Conservation (phyloP, 75 land plant species). For the Ceratopteris richardii region DNA sequence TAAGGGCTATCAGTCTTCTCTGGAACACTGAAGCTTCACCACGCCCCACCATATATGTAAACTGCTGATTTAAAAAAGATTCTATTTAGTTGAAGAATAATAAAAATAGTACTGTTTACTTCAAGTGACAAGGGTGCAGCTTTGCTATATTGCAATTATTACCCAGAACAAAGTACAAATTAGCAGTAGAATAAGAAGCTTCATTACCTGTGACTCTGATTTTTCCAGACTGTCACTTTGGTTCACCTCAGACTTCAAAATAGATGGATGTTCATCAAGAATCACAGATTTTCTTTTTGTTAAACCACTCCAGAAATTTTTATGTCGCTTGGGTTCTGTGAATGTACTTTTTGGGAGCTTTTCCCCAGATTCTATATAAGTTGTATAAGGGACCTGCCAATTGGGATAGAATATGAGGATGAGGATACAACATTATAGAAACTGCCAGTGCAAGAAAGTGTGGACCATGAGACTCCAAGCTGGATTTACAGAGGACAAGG, state of each 20-base stretch:
- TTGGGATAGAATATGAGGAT: too few relatives aligned
- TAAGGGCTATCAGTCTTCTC: conserved; percentile 56
- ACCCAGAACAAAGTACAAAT: too few relatives aligned
- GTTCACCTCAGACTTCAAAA: background rate
- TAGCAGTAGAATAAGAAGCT: too few relatives aligned
- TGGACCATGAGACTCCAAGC: too few relatives aligned
- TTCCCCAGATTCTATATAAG: background rate
- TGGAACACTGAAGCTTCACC: conserved; percentile 36
- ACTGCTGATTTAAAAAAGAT: background rate
- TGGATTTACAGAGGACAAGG: too few relatives aligned
- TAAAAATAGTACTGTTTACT: too few relatives aligned
- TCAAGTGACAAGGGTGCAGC: too few relatives aligned
- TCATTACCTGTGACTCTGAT: conserved; percentile 1
- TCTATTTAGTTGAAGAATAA: too few relatives aligned
- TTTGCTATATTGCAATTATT: too few relatives aligned
- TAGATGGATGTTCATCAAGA: conserved; percentile 68
- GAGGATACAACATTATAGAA: too few relatives aligned
- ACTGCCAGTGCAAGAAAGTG: too few relatives aligned
- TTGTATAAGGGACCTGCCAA: background rate
- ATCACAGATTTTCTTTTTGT: conserved; percentile 60
- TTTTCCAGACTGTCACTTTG: background rate
- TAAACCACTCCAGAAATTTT: conserved; percentile 58
- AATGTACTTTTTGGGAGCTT: background rate
- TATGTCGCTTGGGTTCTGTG: background rate
- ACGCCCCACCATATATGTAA: background rate